phyloP scores from a whole-genome alignment of 2,329 filamentous ascomycete genomes.

The Penicillium brevicompactum region DNA sequence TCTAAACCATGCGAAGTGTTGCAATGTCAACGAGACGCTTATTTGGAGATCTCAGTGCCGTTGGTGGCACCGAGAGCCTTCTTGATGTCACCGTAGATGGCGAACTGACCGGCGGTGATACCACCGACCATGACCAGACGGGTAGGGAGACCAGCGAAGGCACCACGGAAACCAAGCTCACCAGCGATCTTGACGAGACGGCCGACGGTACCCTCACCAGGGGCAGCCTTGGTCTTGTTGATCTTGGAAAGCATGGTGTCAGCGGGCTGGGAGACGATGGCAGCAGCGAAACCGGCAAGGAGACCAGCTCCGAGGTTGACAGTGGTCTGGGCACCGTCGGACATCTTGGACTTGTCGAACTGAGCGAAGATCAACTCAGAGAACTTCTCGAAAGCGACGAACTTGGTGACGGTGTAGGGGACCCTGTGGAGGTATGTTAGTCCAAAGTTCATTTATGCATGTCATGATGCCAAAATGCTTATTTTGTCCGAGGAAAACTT shows the following conservation, averaged over 20 bases:
- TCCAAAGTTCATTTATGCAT: not conserved
- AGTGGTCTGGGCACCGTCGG: constrained; percentile 77
- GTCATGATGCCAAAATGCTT: not conserved
- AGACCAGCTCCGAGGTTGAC: constrained; percentile 86
- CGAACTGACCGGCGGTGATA: constrained; percentile 78
- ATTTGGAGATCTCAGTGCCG: not conserved
- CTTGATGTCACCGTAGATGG: constrained; percentile 80
- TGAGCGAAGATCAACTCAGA: constrained; percentile 81
- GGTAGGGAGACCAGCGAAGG: constrained; percentile 89
- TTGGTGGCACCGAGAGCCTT: constrained; percentile 57
- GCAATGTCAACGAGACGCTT: not conserved
- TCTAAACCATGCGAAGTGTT: not conserved
- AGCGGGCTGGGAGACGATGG: constrained; percentile 76
- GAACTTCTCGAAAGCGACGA: constrained; percentile 87
- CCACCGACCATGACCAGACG: constrained; percentile 88
- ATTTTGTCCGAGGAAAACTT: constrained; percentile 37
- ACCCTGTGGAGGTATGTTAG: constrained; percentile 48
- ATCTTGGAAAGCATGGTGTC: constrained; percentile 94
- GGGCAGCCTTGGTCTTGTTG: constrained; percentile 72
- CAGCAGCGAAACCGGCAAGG: constrained; percentile 84
- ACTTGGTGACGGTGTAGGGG: constrained; percentile 91
- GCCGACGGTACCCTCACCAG: constrained; percentile 75
- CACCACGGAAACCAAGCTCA: constrained; percentile 81
- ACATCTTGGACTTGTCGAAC: constrained; percentile 76
- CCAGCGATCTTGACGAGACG: constrained; percentile 80